Conservation (phyloP, 179 eudicot genomes). For the Spinacia oleracea region DNA sequence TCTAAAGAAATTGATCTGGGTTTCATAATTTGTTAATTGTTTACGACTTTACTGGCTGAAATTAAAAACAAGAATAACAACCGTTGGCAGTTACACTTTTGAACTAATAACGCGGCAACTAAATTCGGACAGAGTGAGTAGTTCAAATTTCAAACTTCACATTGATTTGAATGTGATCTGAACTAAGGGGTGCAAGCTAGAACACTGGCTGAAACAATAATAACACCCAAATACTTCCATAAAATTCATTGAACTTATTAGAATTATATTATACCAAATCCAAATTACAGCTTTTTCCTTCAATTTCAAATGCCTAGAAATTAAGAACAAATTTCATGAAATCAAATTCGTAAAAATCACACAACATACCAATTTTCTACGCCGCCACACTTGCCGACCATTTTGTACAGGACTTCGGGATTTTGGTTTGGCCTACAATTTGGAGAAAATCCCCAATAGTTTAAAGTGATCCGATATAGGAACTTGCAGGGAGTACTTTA, state of each 20-base stretch:
- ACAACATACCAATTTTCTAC: conserved; percentile 69
- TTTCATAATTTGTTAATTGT: background rate
- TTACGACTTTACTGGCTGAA: too few relatives aligned
- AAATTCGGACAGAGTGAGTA: background rate
- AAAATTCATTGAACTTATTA: too few relatives aligned
- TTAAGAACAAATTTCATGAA: background rate
- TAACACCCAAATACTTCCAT: too few relatives aligned
- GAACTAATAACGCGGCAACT: background rate
- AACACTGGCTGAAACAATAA: too few relatives aligned
- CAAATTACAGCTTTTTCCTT: background rate
- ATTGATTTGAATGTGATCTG: too few relatives aligned
- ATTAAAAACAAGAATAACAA: background rate
- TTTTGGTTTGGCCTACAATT: conserved; percentile 29
- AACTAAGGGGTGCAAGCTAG: too few relatives aligned
- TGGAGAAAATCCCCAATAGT: conserved; percentile 13
- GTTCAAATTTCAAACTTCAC: too few relatives aligned
- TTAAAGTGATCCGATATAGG: too few relatives aligned
- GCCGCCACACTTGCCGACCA: conserved; percentile 75
- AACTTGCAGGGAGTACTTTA: too few relatives aligned
- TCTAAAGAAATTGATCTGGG: background rate
- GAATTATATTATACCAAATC: background rate
- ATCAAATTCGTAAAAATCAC: background rate
- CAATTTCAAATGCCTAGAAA: too few relatives aligned
- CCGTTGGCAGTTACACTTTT: background rate
- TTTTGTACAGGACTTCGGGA: conserved; percentile 37